Base-by-base conservation (phyloP, 768 basidiomycete species). In the Fomitopsis serialis region DNA sequence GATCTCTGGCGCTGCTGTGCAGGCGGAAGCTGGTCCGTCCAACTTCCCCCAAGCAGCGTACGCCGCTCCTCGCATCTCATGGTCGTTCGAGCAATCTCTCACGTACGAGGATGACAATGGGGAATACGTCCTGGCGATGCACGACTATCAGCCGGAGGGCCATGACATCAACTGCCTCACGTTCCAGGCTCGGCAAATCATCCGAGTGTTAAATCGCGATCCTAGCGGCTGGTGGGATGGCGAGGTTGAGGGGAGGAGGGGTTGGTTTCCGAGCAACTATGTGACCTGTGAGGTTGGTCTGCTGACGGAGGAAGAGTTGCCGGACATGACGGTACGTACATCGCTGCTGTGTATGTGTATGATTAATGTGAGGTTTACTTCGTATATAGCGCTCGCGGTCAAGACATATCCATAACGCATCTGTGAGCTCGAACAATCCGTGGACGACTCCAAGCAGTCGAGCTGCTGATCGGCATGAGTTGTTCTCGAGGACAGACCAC, bases 201-300 rank as follows among this genome's bases (percentile, higher is more conserved):
- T 98, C 52, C 86, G 86, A 55, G 92, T 98, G n/a, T 74, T 89
- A 45, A 92, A 92, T 63, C 79, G 85, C 58, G 92, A 98, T 71
- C 56, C 76, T 2, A 90, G 86, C 61, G 97, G 97, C 0, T 98
- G 97, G 97, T 98, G 96, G 96, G 95, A 99, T 65, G 97, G 97
- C 10, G 93, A 98, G 70, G 68, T 96, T 17, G 89, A 92, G 34
- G 89, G 85, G 2, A 73, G 85, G 55, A 74, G 95, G 61, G 97
- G 97, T 12, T 99, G 97, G 97, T 98, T 98, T 70, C 97, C 97
- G 19, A 94, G 92, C 63, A 99, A 98, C 70, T 98, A 97, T 71
- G 89, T 92, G 58, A 86, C 84, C 59, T 72, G 79, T 15, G 84
- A 87, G 58, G 73, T 79, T 48, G 76, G 76, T 48, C 75, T 81